These are phyloP conservation scores for Talaromyces sp. DNA, from an alignment of 2,329 filamentous ascomycete genomes.

Conservation along the genomic window DNA sequence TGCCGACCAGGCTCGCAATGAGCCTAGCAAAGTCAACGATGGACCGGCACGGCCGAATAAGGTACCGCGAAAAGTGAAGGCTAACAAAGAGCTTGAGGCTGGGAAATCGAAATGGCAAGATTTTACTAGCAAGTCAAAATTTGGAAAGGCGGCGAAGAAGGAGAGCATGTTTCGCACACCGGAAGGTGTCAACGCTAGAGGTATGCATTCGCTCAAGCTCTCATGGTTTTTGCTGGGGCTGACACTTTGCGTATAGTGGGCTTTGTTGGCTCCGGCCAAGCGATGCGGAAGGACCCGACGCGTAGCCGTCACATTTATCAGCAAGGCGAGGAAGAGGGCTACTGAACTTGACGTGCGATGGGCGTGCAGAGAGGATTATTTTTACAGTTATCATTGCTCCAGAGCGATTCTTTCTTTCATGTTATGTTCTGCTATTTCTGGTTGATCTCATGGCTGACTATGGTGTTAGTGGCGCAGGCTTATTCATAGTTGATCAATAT, in stretches of 20 bases:
- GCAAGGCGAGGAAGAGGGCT: conserved; percentile 65
- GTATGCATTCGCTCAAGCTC: conserved; percentile 47
- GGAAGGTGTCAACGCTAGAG: conserved; percentile 79
- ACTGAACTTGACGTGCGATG: conserved; percentile 25
- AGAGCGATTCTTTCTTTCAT: conserved; percentile 1
- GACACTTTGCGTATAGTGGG: conserved; percentile 61
- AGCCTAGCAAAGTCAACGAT: conserved; percentile 62
- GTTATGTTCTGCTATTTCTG: conserved; percentile 7
- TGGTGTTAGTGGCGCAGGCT: conserved; percentile 20
- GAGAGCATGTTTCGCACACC: conserved; percentile 97
- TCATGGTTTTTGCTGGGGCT: neutral
- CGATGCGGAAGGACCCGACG: conserved; percentile 88
- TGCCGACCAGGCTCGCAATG: conserved; percentile 61
- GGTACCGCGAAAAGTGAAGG: conserved; percentile 74
- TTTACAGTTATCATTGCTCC: conserved; percentile 10
- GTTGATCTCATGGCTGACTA: conserved; percentile 24
- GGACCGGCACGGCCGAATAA: conserved; percentile 61
- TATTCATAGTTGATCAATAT: conserved; percentile 16
- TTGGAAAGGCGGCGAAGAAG: conserved; percentile 70
- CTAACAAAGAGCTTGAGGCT: conserved; percentile 85
- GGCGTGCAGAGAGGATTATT: neutral
- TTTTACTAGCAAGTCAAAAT: conserved; percentile 71
- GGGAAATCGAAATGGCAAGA: conserved; percentile 94
- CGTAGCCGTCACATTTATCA: conserved; percentile 83
- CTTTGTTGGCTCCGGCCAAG: conserved; percentile 90